phyloP scores from a whole-genome alignment of 148 eudicot species.

The Camellia lanceoleosa region DNA sequence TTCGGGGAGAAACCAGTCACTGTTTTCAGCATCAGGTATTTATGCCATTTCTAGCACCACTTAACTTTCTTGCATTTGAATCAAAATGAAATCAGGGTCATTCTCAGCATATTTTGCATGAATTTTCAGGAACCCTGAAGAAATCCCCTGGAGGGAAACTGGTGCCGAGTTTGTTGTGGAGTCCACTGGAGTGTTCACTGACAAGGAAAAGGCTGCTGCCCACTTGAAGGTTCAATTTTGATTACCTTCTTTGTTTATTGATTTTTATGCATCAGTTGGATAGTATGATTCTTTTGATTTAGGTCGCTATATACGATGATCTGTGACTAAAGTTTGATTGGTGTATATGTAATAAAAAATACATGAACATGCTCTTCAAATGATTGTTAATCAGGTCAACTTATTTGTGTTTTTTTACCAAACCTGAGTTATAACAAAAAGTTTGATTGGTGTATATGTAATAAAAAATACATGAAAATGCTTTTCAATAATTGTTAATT shows the following conservation, averaged over 20 bases:
- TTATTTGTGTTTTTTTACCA: no score
- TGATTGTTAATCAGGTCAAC: no score
- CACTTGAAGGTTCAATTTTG: constrained; percentile 48
- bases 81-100: not conserved
- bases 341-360: no score
- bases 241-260: not conserved
- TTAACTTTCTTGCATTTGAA: not conserved
- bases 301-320: not conserved
- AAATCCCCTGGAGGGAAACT: constrained; percentile 65
- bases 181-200: constrained; percentile 79
- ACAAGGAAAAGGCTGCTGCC: constrained; percentile 62
- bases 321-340: not conserved
- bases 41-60: not conserved
- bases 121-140: constrained; percentile 17
- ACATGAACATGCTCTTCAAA: no score
- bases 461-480: no score
- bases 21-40: constrained; percentile 42
- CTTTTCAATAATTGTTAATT: no score
- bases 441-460: no score
- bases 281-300: not conserved
- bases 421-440: no score
- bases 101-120: not conserved
- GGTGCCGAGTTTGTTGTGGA: constrained; percentile 78
- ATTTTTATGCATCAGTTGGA: not conserved
- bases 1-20: constrained; percentile 40